Conservation (phyloP, 2,329 filamentous ascomycete genomes). For the Penicillium polonicum region DNA sequence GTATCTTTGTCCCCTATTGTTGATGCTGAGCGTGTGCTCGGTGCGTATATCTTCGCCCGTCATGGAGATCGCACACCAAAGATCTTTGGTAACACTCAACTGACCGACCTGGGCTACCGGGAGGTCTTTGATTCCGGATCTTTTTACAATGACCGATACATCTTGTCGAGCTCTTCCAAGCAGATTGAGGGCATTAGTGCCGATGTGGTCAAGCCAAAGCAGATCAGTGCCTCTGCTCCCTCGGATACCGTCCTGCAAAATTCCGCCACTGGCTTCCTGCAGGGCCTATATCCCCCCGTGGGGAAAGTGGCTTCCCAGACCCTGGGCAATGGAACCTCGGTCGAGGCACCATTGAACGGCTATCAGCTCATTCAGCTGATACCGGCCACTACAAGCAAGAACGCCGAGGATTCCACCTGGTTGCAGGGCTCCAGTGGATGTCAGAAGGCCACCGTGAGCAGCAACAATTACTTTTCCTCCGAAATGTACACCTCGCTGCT, state of each 20-base stretch:
- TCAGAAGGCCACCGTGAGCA: constrained; percentile 55
- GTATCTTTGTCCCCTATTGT: constrained; percentile 25
- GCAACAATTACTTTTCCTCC: constrained; percentile 58
- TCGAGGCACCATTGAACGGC: constrained; percentile 69
- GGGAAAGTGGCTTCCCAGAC: constrained; percentile 57
- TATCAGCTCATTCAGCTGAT: constrained; percentile 82
- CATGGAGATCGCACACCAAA: constrained; percentile 89
- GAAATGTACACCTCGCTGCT: constrained; percentile 50
- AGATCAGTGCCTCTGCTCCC: constrained; percentile 71
- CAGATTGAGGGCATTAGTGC: constrained; percentile 66
- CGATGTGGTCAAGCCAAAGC: constrained; percentile 64
- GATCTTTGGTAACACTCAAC: constrained; percentile 64
- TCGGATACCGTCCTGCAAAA: constrained; percentile 74
- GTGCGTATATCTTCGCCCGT: constrained; percentile 82
- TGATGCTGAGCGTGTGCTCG: constrained; percentile 67
- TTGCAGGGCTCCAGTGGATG: constrained; percentile 59
- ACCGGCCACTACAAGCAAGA: constrained; percentile 58
- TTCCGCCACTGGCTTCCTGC: constrained; percentile 76
- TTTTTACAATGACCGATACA: constrained; percentile 76
- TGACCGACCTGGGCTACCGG: constrained; percentile 77
- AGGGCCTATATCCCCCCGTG: constrained; percentile 81
- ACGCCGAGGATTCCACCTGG: constrained; percentile 58
- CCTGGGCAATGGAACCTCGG: constrained; percentile 67
- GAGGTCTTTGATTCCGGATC: constrained; percentile 70
- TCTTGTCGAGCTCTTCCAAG: constrained; percentile 58